These are phyloP conservation scores for Suillus decipiens DNA, from an alignment of 768 basidiomycete genomes.

Conservation along the genomic window DNA sequence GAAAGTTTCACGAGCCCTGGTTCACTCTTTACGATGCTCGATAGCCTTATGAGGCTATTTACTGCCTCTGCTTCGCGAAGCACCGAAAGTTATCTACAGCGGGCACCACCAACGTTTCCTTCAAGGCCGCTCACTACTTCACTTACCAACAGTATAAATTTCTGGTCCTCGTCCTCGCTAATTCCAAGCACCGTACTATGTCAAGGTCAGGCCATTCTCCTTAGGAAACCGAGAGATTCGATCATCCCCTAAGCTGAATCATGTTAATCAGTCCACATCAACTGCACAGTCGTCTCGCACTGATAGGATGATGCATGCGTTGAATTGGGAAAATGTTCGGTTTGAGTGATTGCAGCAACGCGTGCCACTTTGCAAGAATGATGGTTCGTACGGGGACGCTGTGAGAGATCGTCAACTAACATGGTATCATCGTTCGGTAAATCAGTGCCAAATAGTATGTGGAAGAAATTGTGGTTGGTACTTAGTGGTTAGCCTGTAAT, in stretches of 20 bases:
- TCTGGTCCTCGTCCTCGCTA: slow-evolving; percentile 8
- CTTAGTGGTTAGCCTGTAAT: background rate
- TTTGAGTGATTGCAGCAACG: too few species aligned
- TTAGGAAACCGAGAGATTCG: slow-evolving; percentile 12
- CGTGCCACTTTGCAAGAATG: too few species aligned
- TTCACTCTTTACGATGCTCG: slow-evolving; percentile 27
- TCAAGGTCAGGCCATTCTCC: slow-evolving; percentile 4
- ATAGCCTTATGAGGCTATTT: slow-evolving; percentile 23
- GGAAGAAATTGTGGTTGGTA: background rate
- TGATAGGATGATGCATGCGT: too few species aligned
- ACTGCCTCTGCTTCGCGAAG: slow-evolving; percentile 11
- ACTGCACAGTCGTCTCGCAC: slow-evolving; percentile 7
- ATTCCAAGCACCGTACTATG: slow-evolving; percentile 3
- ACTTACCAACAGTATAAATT: slow-evolving; percentile 13
- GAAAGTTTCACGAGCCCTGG: background rate
- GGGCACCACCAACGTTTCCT: background rate
- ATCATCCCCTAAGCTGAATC: slow-evolving; percentile 8
- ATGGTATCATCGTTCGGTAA: background rate
- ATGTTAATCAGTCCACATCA: slow-evolving; percentile 5
- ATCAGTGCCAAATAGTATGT: background rate
- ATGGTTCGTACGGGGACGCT: too few species aligned
- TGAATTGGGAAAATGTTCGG: too few species aligned
- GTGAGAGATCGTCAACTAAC: too few species aligned
- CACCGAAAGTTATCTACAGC: slow-evolving; percentile 5
- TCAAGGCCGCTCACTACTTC: slow-evolving; percentile 6